A percentile compares a stretch with the other conserved stretches of the same genome.
Evolutionary conservation across 495 filamentous ascomycete species (phyloP).

Genomic region (Talaromyces proteolyticus): DNA sequence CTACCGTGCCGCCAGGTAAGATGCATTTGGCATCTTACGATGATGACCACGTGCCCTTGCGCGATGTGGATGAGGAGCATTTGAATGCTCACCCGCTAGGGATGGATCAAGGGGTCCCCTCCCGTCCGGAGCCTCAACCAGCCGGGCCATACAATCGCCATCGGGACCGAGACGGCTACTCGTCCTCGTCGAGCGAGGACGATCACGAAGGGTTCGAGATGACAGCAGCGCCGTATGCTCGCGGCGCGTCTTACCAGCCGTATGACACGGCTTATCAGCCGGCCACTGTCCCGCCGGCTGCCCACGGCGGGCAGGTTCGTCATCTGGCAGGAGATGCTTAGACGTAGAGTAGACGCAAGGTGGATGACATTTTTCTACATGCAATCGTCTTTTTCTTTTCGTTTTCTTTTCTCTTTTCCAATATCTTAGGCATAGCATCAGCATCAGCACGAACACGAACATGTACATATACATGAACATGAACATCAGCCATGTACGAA

Average conservation of each 20-base stretch:
- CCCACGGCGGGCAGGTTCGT: not conserved
- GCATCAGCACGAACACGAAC: too few species aligned
- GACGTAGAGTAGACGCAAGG: too few species aligned
- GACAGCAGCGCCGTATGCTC: slow-evolving; percentile 21
- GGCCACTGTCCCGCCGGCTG: slow-evolving; percentile 14
- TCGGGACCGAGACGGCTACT: slow-evolving; percentile 31
- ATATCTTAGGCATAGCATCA: too few species aligned
- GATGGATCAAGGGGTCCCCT: not conserved
- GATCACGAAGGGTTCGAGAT: slow-evolving; percentile 35
- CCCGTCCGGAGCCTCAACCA: not conserved
- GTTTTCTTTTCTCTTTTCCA: too few species aligned
- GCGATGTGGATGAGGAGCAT: slow-evolving; percentile 27
- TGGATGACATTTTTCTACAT: too few species aligned
- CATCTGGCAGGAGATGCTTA: slow-evolving; percentile 1
- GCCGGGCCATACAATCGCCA: slow-evolving; percentile 17
- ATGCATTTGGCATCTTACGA: slow-evolving; percentile 4
- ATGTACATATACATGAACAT: too few species aligned
- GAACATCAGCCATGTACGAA: too few species aligned
- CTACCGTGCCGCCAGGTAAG: slow-evolving; percentile 16
- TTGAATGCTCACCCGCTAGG: slow-evolving; percentile 6
- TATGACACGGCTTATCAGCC: slow-evolving; percentile 29
- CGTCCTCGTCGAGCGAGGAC: slow-evolving; percentile 40
- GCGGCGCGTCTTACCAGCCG: slow-evolving; percentile 16
- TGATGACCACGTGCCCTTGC: slow-evolving; percentile 25
- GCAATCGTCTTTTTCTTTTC: too few species aligned